phyloP scores from a whole-genome alignment of 768 basidiomycete species.

The Lentinus brumalis region DNA sequence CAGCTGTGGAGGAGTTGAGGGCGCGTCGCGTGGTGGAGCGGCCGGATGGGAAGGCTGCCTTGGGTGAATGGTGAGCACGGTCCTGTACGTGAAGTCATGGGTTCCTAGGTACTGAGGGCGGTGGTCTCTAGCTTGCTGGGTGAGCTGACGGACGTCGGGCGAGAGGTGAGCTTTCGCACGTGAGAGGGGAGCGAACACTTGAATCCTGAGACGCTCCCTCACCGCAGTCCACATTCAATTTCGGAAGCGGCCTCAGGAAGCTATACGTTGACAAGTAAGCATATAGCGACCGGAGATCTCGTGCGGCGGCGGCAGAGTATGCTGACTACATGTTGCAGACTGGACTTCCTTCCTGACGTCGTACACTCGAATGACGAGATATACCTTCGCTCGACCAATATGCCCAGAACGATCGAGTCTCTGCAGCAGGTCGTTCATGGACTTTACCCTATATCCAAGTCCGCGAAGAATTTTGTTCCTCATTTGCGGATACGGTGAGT shows the following conservation, averaged over 20 bases:
- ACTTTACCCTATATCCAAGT: constrained; percentile 61
- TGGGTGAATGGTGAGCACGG: constrained; percentile 62
- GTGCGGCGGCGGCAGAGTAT: background rate
- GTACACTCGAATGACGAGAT: constrained; percentile 45
- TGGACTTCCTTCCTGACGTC: constrained; percentile 62
- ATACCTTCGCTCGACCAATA: constrained; percentile 78
- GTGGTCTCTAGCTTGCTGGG: constrained; percentile 57
- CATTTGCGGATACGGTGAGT: constrained; percentile 57
- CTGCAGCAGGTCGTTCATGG: constrained; percentile 75
- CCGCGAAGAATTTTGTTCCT: constrained; percentile 46
- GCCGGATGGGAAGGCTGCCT: constrained; percentile 51
- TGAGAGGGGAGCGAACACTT: background rate
- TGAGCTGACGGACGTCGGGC: constrained; percentile 70
- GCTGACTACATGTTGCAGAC: constrained; percentile 38
- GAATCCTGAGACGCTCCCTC: background rate
- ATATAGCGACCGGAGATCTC: constrained; percentile 1
- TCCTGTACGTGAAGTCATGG: background rate
- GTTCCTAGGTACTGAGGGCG: background rate
- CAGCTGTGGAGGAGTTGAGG: constrained; percentile 32
- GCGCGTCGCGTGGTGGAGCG: constrained; percentile 56
- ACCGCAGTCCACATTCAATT: constrained; percentile 63
- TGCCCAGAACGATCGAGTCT: constrained; percentile 76
- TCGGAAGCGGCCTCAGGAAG: constrained; percentile 57
- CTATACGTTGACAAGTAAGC: constrained; percentile 67
- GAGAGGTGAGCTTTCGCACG: constrained; percentile 46